A percentile compares a stretch with the other conserved stretches of the same genome.
Conservation (phyloP, 345 rosid genomes). For the Eucalyptus tenuipes region DNA sequence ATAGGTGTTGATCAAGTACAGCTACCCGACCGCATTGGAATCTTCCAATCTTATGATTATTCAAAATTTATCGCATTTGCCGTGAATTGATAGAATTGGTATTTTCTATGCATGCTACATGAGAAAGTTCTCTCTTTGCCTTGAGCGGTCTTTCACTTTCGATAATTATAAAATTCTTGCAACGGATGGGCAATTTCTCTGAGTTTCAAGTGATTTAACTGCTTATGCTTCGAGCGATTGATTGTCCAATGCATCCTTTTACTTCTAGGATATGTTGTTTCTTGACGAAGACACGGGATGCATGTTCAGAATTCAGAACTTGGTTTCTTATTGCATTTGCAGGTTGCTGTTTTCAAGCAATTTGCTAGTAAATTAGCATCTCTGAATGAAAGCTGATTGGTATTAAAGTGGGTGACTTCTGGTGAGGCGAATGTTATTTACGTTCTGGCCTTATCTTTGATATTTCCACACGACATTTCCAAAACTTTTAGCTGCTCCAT, state of each 20-base stretch:
- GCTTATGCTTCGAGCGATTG: neutral
- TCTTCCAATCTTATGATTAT: neutral
- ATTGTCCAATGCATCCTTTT: neutral
- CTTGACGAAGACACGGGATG: neutral
- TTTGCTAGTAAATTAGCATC: slow-evolving; percentile 70
- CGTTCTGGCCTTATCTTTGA: neutral
- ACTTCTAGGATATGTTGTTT: neutral
- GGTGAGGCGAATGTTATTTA: slow-evolving; percentile 30
- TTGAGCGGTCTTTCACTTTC: neutral
- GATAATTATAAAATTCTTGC: neutral
- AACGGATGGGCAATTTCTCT: neutral
- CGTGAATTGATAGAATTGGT: neutral
- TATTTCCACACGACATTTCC: neutral
- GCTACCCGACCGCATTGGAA: neutral
- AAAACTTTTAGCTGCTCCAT: neutral
- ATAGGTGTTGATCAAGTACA: neutral
- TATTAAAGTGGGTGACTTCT: slow-evolving; percentile 67
- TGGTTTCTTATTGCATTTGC: neutral
- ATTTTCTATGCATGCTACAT: neutral
- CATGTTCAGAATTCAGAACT: neutral
- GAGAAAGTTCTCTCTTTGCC: neutral
- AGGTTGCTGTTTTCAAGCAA: slow-evolving; percentile 92
- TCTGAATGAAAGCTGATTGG: slow-evolving; percentile 85
- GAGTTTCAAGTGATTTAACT: neutral
- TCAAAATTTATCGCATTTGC: neutral